Conservation (phyloP, 2,329 filamentous ascomycete species). For the Trichoderma koningii region DNA sequence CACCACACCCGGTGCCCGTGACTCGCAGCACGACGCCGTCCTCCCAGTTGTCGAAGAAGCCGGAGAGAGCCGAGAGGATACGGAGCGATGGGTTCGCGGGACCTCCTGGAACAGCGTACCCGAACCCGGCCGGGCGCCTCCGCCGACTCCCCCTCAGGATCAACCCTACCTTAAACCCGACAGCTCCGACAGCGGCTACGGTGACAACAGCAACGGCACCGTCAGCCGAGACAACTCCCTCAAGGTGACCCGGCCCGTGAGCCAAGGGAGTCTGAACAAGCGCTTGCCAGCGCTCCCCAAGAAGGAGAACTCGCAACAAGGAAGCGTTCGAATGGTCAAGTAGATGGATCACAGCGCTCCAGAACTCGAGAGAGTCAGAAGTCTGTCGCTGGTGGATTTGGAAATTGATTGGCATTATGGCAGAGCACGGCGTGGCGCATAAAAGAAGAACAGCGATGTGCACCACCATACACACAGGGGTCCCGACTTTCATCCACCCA, state of each 20-base stretch:
- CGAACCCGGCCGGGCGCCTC: conserved; percentile 49
- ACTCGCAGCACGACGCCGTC: conserved; percentile 58
- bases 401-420: conserved; percentile 28
- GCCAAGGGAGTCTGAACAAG: conserved; percentile 62
- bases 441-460: conserved; percentile 28
- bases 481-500: conserved; percentile 17
- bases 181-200: conserved; percentile 53
- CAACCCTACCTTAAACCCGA: conserved; percentile 44
- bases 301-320: conserved; percentile 36
- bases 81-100: conserved; percentile 44
- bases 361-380: conserved; percentile 25
- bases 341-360: conserved; percentile 33
- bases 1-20: conserved; percentile 47
- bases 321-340: conserved; percentile 38
- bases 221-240: conserved; percentile 37
- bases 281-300: conserved; percentile 58
- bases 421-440: conserved; percentile 29
- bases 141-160: conserved; percentile 42
- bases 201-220: conserved; percentile 40
- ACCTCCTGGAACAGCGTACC: conserved; percentile 43
- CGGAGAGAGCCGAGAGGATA: conserved; percentile 67
- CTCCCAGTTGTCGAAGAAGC: conserved; percentile 89
- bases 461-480: conserved; percentile 20
- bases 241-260: conserved; percentile 43
- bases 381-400: conserved; percentile 29